Conservation (phyloP, 331 rosid species). For the Pyracantha coccinea region DNA sequence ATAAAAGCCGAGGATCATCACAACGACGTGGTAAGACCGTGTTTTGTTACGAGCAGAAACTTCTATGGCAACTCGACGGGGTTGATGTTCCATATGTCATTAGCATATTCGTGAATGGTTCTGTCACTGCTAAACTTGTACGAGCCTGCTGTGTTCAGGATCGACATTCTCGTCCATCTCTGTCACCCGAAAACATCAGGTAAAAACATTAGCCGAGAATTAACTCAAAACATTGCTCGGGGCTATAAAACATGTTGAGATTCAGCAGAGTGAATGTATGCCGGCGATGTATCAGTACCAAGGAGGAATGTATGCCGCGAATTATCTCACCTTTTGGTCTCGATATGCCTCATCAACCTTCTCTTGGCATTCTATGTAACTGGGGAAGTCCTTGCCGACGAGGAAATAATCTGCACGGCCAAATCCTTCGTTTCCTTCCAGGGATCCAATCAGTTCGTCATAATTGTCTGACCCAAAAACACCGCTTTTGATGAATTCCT, state of each 20-base stretch:
- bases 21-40: neutral
- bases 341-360: slow-evolving; percentile 77
- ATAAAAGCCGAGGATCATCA: neutral
- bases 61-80: slow-evolving; percentile 57
- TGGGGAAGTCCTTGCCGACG: slow-evolving; percentile 95
- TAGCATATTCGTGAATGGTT: slow-evolving; percentile 88
- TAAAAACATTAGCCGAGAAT: slow-evolving; percentile 15
- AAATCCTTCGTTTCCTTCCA: slow-evolving; percentile 91
- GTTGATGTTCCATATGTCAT: slow-evolving; percentile 78
- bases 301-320: neutral
- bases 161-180: slow-evolving; percentile 95
- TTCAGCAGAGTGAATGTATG: too few relatives aligned
- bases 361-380: slow-evolving; percentile 92
- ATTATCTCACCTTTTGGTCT: slow-evolving; percentile 57
- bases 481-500: slow-evolving; percentile 74
- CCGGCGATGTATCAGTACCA: neutral
- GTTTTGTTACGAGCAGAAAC: neutral
- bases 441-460: slow-evolving; percentile 69
- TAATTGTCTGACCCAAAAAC: slow-evolving; percentile 69
- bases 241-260: neutral
- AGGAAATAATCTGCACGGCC: slow-evolving; percentile 95
- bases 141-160: slow-evolving; percentile 92
- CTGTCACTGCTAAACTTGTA: slow-evolving; percentile 97
- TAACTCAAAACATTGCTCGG: neutral
- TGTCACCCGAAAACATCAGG: slow-evolving; percentile 24